Base-by-base conservation (phyloP, 2,329 filamentous ascomycete genomes). In the Apiospora koreana region DNA sequence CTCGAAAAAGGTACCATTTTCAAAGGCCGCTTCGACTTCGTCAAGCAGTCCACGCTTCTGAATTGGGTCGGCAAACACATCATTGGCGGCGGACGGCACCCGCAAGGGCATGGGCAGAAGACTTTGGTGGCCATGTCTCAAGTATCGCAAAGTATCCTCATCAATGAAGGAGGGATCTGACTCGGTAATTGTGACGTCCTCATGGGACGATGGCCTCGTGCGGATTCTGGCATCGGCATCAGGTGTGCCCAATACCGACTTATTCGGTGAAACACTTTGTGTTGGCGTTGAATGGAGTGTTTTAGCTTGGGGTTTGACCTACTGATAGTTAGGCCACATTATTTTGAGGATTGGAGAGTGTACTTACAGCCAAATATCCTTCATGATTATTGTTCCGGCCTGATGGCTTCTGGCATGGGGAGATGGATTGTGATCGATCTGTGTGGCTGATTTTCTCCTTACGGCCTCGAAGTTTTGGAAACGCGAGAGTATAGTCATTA, bases 1-100 rank as follows among this genome's bases (percentile, higher is more conserved):
- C 7, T 78, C 80, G 35, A 79, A 80, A 3, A 76, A 78, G 46
- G 71, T 50, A 12, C 73, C 74, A 6, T 69, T 41, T 43, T 35
- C 73, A 12, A 76, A 76, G 31, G 69, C 81, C 50, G 71, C 77
- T 18, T 35, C 35, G 28, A 5, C 18, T 38, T 12, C 54, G 16
- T n/a, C 31, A n/a, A 5, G 8, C 9, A 18, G 31, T 9, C 45
- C 42, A 7, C 42, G 25, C 31, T 46, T 21, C 18, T 16, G 42
- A 31, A 67, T 21, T 35, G 25, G 42, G 25, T 62, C 54, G 21
- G 54, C 28, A 38, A 62, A 62, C 31, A 62, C 65, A n/a, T 46
- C 18, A 7, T 71, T 67, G 31, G 42, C 67, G 21, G 65, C 69
- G 2, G 68, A 48, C 16, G 73, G 72, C 38, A 70, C 45, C 1